Conservation (phyloP, 2,329 filamentous ascomycete species). For the Phialemoniopsis sp. region DNA sequence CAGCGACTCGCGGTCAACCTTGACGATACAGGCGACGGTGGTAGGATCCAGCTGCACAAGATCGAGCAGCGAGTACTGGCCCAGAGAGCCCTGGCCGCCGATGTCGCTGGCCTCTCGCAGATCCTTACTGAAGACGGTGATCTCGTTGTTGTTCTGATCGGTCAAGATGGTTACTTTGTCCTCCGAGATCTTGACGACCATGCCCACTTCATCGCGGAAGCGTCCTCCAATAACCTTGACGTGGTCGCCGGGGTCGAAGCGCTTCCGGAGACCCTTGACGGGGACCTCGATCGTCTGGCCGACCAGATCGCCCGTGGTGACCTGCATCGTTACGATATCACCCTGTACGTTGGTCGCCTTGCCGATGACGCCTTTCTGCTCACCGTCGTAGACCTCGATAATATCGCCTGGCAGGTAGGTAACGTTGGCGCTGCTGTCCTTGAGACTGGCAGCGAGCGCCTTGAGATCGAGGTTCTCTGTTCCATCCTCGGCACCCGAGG, state of each 20-base stretch:
- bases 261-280: slow-evolving; percentile 85
- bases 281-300: slow-evolving; percentile 91
- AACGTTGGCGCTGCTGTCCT: slow-evolving; percentile 75
- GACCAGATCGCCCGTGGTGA: slow-evolving; percentile 75
- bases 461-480: slow-evolving; percentile 91
- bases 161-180: slow-evolving; percentile 91
- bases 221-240: slow-evolving; percentile 97
- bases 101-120: slow-evolving; percentile 89
- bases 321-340: slow-evolving; percentile 86
- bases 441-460: slow-evolving; percentile 84
- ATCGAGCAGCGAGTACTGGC: slow-evolving; percentile 88
- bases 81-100: slow-evolving; percentile 77
- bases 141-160: slow-evolving; percentile 87
- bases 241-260: slow-evolving; percentile 90
- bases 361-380: slow-evolving; percentile 88
- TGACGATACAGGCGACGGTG: slow-evolving; percentile 89
- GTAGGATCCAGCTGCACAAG: slow-evolving; percentile 89
- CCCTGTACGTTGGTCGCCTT: slow-evolving; percentile 81
- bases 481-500: slow-evolving; percentile 82
- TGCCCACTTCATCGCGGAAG: slow-evolving; percentile 92
- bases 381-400: slow-evolving; percentile 94
- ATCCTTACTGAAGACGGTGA: slow-evolving; percentile 98
- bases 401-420: slow-evolving; percentile 89
- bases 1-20: slow-evolving; percentile 90
- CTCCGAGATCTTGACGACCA: slow-evolving; percentile 90